Conservation (phyloP, 345 rosid species). For the Erucastrum elatum region DNA sequence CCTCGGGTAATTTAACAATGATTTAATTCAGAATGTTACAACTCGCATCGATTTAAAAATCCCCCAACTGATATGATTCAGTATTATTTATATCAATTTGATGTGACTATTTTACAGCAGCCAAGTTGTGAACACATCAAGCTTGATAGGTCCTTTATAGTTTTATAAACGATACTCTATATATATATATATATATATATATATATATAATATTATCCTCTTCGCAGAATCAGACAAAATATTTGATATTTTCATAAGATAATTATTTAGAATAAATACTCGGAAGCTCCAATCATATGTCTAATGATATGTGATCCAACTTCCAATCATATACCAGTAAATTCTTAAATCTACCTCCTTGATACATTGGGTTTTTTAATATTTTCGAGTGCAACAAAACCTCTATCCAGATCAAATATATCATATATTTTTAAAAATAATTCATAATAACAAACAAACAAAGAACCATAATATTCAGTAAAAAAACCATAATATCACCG, state of each 20-base stretch:
- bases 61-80: background rate
- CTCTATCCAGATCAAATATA: background rate
- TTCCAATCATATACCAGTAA: background rate
- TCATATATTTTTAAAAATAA: background rate
- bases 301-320: background rate
- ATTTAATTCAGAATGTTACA: background rate
- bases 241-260: background rate
- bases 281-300: background rate
- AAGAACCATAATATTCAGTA: background rate
- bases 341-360: background rate
- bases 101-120: conserved; percentile 1
- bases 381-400: background rate
- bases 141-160: background rate
- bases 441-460: background rate
- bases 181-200: no score
- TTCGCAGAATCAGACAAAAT: background rate
- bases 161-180: background rate
- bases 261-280: background rate
- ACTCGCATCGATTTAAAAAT: background rate
- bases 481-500: background rate
- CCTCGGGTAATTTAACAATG: background rate
- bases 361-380: background rate
- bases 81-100: background rate
- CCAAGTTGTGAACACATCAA: conserved; percentile 27
- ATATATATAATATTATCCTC: background rate